Percentiles rank a stretch among this genome's conserved stretches.
These are phyloP conservation scores for Xanthoconium purpureum DNA, from an alignment of 768 basidiomycete species.

Conservation along the genomic window DNA sequence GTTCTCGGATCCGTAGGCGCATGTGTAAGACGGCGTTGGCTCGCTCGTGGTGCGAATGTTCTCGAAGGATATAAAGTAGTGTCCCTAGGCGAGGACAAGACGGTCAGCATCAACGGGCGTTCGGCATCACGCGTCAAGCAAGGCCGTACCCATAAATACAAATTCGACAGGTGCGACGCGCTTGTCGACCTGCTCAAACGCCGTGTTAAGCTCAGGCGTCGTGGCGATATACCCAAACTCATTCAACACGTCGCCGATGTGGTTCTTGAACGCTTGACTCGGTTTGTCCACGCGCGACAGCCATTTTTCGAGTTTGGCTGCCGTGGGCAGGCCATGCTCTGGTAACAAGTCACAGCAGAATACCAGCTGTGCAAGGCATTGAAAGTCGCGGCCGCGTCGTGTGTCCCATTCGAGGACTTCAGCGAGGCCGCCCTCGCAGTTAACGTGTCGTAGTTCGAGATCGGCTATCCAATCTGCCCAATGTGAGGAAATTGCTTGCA, in stretches of 20 bases:
- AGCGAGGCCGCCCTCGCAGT: conserved; percentile 57
- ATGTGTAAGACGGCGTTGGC: conserved; percentile 57
- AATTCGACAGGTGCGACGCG: conserved; percentile 75
- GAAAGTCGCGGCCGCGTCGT: conserved; percentile 72
- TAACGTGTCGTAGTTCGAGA: conserved; percentile 56
- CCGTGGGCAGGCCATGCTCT: conserved; percentile 48
- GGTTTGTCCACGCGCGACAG: conserved; percentile 38
- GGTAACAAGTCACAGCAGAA: conserved; percentile 58
- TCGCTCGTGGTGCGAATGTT: conserved; percentile 39
- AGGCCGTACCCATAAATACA: conserved; percentile 67
- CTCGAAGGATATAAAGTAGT: conserved; percentile 54
- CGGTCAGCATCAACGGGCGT: neutral
- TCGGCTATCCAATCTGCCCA: conserved; percentile 65
- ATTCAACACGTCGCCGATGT: conserved; percentile 52
- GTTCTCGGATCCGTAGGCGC: conserved; percentile 51
- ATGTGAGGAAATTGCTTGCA: conserved; percentile 73
- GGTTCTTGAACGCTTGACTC: conserved; percentile 44
- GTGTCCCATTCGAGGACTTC: conserved; percentile 59
- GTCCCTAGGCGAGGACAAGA: conserved; percentile 49
- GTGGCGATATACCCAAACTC: conserved; percentile 54
- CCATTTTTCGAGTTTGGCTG: conserved; percentile 54
- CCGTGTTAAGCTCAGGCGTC: conserved; percentile 38
- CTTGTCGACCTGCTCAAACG: conserved; percentile 52
- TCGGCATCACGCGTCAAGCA: neutral
- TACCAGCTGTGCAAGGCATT: conserved; percentile 66